phyloP scores from a whole-genome alignment of 306 rosid species.

The Sechiopsis laciniata region DNA sequence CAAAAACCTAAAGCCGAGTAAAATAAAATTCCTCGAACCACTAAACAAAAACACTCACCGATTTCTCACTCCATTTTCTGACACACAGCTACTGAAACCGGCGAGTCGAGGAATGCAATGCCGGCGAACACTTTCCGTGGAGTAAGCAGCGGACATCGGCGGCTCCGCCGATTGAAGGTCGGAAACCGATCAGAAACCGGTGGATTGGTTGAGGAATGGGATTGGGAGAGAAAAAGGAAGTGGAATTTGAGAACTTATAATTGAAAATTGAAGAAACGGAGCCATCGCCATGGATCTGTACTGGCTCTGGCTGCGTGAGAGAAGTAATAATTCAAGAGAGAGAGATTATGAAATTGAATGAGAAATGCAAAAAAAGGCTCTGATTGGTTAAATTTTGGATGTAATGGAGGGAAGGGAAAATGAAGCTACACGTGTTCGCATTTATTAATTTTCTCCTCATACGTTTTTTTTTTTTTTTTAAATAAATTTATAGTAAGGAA shows the following conservation, averaged over 20 bases:
- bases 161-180: background rate
- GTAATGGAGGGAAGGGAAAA: too few species aligned
- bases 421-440: too few species aligned
- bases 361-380: background rate
- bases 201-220: background rate
- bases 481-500: too few species aligned
- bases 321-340: constrained; percentile 24
- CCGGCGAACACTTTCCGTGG: too few species aligned
- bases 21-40: background rate
- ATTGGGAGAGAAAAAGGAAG: background rate
- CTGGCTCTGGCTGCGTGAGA: background rate
- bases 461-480: too few species aligned
- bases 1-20: too few species aligned
- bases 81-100: background rate
- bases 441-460: too few species aligned
- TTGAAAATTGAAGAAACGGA: constrained; percentile 4
- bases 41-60: constrained; percentile 10
- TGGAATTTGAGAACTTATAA: background rate
- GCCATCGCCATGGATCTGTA: constrained; percentile 13
- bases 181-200: background rate
- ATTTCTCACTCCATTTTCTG: background rate
- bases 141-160: background rate
- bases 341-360: constrained; percentile 16
- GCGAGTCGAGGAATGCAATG: background rate
- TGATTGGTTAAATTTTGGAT: background rate